Base-by-base conservation (phyloP, 192 early-diverging fungal genomes). In the Backusella mclennaniae region DNA sequence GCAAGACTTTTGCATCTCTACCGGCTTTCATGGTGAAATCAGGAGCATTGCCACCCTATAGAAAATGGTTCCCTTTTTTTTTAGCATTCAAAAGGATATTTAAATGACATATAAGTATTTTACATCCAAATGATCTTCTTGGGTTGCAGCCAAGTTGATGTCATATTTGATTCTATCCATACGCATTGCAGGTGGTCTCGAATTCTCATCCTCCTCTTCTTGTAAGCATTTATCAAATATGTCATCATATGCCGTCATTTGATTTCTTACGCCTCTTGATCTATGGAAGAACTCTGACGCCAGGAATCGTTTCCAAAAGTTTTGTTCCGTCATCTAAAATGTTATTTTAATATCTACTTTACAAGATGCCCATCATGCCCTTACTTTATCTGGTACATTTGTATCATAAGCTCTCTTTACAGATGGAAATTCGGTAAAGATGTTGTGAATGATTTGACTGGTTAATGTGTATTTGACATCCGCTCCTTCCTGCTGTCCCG, bases 281-380 rank as follows among this genome's bases (percentile, higher is more conserved):
- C 93, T 83, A 78, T 98, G 94, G 75, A 97, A 97, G 73, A 94
- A 93, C 79, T 93, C 89, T 11, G 93, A 96, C 26, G 88, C 85
- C 11, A 95, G 85, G 78, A 93, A 99, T 52, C 93, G 84, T 42
- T 90, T 96, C 95, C 96, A 96, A 80, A 99, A 99, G 46, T 91
- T 85, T 46, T 92, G 86, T 74, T 94, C 94, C 19, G 88, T 82
- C 66, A 91, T 75, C 81, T 89, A 72, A 3, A 33, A 3, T 33
- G 33, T 3, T 23, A 5, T 71, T 71, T 6, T 36, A 39, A 33
- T 33, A 33, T 33, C 33, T 33, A 33, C 33, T 33, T 33, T 2
- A 3, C 2, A 33, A 33, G 33, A 33, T 33, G 31, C 2, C 33
- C 33, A 33, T 3, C 3, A 33, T 33, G 8, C 8, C 11, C 38